Evolutionary conservation across 75 land plant genomes (phyloP).

Genomic region (Isoetes taiwanensis): DNA sequence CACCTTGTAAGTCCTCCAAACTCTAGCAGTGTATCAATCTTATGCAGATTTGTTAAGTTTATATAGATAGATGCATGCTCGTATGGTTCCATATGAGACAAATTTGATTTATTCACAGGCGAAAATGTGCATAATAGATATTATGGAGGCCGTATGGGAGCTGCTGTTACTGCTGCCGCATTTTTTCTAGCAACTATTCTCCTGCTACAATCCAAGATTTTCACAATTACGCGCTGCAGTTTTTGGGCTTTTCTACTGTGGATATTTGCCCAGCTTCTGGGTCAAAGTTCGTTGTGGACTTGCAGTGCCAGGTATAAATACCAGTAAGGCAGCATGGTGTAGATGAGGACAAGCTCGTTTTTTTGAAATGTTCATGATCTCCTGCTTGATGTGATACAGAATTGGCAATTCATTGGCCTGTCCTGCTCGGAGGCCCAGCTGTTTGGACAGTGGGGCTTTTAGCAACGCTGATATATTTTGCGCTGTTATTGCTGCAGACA

Average conservation of each 20-base stretch:
- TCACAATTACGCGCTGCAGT: slow-evolving; percentile 80
- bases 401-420: slow-evolving; percentile 48
- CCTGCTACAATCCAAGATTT: slow-evolving; percentile 83
- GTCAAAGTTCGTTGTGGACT: slow-evolving; percentile 86
- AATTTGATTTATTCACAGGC: no score
- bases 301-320: slow-evolving; percentile 72
- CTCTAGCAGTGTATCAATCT: no score
- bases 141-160: slow-evolving; percentile 71
- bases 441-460: slow-evolving; percentile 91
- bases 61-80: no score
- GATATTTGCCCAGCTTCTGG: slow-evolving; percentile 97
- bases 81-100: no score
- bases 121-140: slow-evolving; percentile 66
- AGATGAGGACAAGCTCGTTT: no score
- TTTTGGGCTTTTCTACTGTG: slow-evolving; percentile 93
- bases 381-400: slow-evolving; percentile 33
- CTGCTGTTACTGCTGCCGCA: slow-evolving; percentile 64
- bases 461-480: slow-evolving; percentile 77
- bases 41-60: no score
- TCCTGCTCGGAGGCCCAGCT: slow-evolving; percentile 65
- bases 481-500: slow-evolving; percentile 90
- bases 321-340: no score
- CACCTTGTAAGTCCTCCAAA: no score
- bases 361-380: no score
- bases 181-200: slow-evolving; percentile 69